A percentile compares a stretch with the other conserved stretches of the same genome.
phyloP scores from a whole-genome alignment of 805 yeast species.

The Maudiozyma turicensis region DNA sequence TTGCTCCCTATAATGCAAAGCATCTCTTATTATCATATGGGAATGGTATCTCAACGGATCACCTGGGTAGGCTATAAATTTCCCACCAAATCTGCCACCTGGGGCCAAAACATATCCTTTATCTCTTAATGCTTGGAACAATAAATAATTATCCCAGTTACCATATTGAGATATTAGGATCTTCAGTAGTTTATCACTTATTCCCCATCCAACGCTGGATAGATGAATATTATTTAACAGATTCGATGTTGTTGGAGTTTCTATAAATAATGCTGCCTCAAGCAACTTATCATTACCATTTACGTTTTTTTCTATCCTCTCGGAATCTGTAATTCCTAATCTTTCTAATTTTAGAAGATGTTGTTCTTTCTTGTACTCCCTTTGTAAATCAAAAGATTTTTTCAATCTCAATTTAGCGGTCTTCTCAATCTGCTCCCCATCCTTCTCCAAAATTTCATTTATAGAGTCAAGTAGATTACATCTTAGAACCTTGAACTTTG shows the following conservation, averaged over 20 bases:
- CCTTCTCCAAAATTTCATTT: neutral
- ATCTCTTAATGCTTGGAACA: conserved; percentile 29
- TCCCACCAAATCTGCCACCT: conserved; percentile 87
- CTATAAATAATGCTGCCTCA: conserved; percentile 19
- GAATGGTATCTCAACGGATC: conserved; percentile 89
- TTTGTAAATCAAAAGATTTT: conserved; percentile 15
- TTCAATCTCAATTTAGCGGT: conserved; percentile 3
- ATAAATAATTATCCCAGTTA: conserved; percentile 19
- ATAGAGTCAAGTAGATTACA: conserved; percentile 22
- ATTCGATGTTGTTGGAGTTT: conserved; percentile 12
- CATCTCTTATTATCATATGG: conserved; percentile 56
- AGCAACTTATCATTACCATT: conserved; percentile 6
- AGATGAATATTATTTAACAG: neutral
- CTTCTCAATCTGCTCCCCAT: conserved; percentile 1
- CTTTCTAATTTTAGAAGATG: conserved; percentile 13
- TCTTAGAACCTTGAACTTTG: conserved; percentile 35
- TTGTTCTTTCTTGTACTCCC: conserved; percentile 14
- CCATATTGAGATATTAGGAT: conserved; percentile 3
- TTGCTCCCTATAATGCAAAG: conserved; percentile 35
- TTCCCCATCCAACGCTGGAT: neutral
- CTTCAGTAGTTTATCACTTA: neutral
- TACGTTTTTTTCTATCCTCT: neutral
- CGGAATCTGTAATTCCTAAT: conserved; percentile 9
- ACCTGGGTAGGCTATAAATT: conserved; percentile 85
- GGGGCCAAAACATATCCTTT: conserved; percentile 57